Evolutionary conservation across 192 early-diverging fungal species (phyloP), one percentile per base, ranked within the genome.

Genomic region (Endogone sp.): DNA sequence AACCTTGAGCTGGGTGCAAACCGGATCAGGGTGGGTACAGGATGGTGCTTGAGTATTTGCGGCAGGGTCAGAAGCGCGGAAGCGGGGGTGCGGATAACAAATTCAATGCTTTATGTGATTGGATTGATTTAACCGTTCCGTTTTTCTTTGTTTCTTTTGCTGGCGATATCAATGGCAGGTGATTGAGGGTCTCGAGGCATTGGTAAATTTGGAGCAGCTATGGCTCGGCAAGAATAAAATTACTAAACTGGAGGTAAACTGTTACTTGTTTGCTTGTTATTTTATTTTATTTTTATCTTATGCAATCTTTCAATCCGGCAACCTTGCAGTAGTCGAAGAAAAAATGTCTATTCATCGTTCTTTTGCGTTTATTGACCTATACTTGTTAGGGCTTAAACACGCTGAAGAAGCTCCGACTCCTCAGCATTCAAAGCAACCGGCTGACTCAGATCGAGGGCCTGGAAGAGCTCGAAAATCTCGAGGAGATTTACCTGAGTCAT

Each of bases 211-310:
- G 71, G 87, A 94, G 67, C 85, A 97, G 78, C 84, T 99, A 9
- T 99, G 93, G 87, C 80, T 99, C 28, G 98, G 98, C 55, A 99
- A 99, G 73, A 99, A 99, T 82, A 99, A 99, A 76, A 96, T 99
- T 37, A 80, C 83, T 3, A 84, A 84, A 66, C 82, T 98, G 29
- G 77, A 94, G 82, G 90, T 88, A 78, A 59, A 16, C 28, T 49
- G 3, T n/a, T 26, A 32, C 29, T 56, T 23, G 32, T 24, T 37
- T 2, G 54, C 25, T n/a, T n/a, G n/a, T n/a, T n/a, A n/a, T n/a
- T n/a, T n/a, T n/a, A n/a, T n/a, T n/a, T n/a, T 56, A 30, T 58
- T 16, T 56, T 11, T 60, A 57, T 16, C 23, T 62, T 63, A n/a
- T n/a, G n/a, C n/a, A n/a, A n/a, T n/a, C n/a, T n/a, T n/a, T n/a